Evolutionary conservation across 306 rosid species (phyloP).

Genomic region (Cotoneaster glaucophyllus): DNA sequence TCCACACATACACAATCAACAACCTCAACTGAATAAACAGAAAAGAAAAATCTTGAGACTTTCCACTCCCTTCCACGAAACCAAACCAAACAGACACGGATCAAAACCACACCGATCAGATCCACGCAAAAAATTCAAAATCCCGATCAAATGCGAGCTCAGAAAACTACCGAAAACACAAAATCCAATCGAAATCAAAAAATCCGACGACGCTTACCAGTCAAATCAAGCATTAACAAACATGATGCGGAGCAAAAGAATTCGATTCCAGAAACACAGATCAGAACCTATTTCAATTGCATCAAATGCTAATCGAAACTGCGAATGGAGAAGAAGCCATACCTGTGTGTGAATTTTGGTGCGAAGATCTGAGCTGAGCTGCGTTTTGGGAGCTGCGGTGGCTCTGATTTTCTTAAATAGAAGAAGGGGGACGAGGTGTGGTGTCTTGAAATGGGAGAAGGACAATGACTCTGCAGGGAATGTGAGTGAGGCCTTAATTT

Average conservation of each 20-base stretch:
- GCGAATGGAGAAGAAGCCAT: background rate
- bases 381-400: background rate
- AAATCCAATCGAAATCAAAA: background rate
- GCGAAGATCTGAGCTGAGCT: background rate
- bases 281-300: background rate
- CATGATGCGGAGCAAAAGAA: background rate
- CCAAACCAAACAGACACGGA: background rate
- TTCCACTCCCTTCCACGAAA: background rate
- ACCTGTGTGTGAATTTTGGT: conserved; percentile 1
- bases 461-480: background rate
- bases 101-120: background rate
- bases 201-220: background rate
- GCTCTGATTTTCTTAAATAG: background rate
- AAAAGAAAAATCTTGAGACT: background rate
- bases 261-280: background rate
- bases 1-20: background rate
- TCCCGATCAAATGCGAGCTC: background rate
- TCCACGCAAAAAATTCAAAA: background rate
- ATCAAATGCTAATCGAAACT: background rate
- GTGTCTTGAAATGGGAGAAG: background rate
- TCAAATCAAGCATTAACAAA: background rate
- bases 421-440: background rate
- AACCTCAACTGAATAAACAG: background rate
- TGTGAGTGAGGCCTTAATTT: background rate
- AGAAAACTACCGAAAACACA: background rate